A percentile compares a stretch with the other conserved stretches of the same genome.
Evolutionary conservation across 352 stramenopile genomes (phyloP).

Genomic region (Phytophthora cajani): DNA sequence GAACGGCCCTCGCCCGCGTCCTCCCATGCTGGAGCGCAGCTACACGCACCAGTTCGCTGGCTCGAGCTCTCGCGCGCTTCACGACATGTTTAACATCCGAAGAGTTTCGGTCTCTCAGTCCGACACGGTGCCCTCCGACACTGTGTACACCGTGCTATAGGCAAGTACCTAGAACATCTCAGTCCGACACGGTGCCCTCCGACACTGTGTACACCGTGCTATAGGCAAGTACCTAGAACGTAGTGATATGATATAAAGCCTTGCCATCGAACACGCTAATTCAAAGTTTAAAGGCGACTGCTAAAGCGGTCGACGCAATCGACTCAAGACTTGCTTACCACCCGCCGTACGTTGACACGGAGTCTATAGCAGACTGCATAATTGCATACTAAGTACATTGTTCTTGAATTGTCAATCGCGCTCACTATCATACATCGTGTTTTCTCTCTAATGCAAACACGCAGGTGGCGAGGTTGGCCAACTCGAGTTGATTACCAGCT

Average conservation of each 20-base stretch:
- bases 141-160: slow-evolving; percentile 30
- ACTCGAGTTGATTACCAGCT: not conserved
- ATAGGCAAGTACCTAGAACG: slow-evolving; percentile 7
- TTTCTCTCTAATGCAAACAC: not conserved
- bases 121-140: slow-evolving; percentile 13
- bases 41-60: slow-evolving; percentile 36
- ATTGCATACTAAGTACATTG: not conserved
- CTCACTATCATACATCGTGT: not conserved
- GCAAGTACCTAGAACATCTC: slow-evolving; percentile 7
- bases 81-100: slow-evolving; percentile 38
- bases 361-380: too few species aligned
- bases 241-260: not conserved
- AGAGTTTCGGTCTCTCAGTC: slow-evolving; percentile 24
- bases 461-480: not conserved
- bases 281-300: not conserved
- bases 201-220: slow-evolving; percentile 28
- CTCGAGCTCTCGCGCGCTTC: slow-evolving; percentile 30
- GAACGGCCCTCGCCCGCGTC: slow-evolving; percentile 1
- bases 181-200: slow-evolving; percentile 13
- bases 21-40: slow-evolving; percentile 18
- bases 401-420: not conserved
- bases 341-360: not conserved
- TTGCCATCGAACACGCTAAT: not conserved
- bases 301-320: not conserved
- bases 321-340: not conserved